phyloP scores from a whole-genome alignment of 257 asterid species.

The Scutellaria barbata region DNA sequence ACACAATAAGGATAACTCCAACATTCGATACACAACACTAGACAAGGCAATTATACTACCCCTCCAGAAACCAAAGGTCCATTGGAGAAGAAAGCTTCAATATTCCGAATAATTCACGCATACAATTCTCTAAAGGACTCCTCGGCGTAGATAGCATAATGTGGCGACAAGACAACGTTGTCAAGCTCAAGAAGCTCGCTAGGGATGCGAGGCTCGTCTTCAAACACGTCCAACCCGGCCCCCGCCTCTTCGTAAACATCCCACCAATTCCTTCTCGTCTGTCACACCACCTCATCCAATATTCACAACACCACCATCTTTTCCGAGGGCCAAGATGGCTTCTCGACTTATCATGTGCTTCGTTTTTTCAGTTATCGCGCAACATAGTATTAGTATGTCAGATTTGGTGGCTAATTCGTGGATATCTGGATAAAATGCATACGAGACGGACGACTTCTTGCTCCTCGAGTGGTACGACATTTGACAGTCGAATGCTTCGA shows the following conservation, averaged over 20 bases:
- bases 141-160: conserved; percentile 50
- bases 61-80: conserved; percentile 50
- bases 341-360: conserved; percentile 66
- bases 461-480: conserved; percentile 63
- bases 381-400: conserved; percentile 60
- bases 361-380: conserved; percentile 69
- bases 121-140: conserved; percentile 44
- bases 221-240: conserved; percentile 75
- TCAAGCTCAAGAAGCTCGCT: conserved; percentile 51
- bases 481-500: conserved; percentile 64
- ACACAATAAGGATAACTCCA: no score
- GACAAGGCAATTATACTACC: neutral
- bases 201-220: conserved; percentile 60
- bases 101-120: conserved; percentile 50
- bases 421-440: conserved; percentile 44
- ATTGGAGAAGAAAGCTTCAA: conserved; percentile 62
- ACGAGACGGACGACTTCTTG: conserved; percentile 49
- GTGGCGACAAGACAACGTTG: conserved; percentile 69
- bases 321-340: conserved; percentile 60
- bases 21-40: no score
- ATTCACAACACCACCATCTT: conserved; percentile 64
- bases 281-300: conserved; percentile 71
- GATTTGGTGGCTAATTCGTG: conserved; percentile 52
- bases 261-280: conserved; percentile 59
- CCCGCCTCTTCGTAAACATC: conserved; percentile 55